Evolutionary conservation across 1,139 yeast species (phyloP), one percentile per base, ranked within the genome.

Genomic region (Sugiyamaella xylanicola): DNA sequence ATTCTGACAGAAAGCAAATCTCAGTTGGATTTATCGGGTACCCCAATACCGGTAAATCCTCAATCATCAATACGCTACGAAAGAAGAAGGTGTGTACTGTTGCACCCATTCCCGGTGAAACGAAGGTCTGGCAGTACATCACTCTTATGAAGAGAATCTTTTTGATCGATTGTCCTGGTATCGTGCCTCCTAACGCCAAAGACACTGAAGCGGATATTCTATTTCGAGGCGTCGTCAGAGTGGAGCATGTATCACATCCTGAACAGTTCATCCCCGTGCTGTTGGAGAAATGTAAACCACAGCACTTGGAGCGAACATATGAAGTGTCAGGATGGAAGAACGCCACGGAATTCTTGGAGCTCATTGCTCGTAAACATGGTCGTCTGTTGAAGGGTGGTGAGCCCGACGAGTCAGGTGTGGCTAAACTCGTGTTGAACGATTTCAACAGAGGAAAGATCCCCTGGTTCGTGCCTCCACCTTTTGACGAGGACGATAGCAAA

Each of bases 21-120:
- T 91, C 97, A 15, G 97, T 93, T 57, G 99, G 99, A 9, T 88
- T 93, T 67, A 91, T 93, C 68, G 99, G 99, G 13, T 93, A 93
- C 70, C 99, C 99, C 63, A 93, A 93, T 70, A 88, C 97, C 17
- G 99, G 99, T 65, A 93, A 93, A 72, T 92, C 98, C 0, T 88
- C 97, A 37, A 91, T 93, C 64, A 93, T 93, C 68, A 93, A 93
- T 73, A 92, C 98, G 1, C 77, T 93, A 63, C 84, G 97, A 70
- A 85, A 86, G 71, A 93, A 93, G 80, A 93, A 93, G 77, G 99
- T 93, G 46, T 95, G 99, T 76, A 86, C 82, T 48, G 98, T 93
- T 51, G 99, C 99, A 1, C 99, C 99, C 49, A 91, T 93, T 66
- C 99, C 99, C 29, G 99, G 99, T 70, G 99, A 93, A 71, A 93